These are phyloP conservation scores for Arthrinium phaeospermum DNA, from an alignment of 2,329 filamentous ascomycete genomes.

Conservation along the genomic window DNA sequence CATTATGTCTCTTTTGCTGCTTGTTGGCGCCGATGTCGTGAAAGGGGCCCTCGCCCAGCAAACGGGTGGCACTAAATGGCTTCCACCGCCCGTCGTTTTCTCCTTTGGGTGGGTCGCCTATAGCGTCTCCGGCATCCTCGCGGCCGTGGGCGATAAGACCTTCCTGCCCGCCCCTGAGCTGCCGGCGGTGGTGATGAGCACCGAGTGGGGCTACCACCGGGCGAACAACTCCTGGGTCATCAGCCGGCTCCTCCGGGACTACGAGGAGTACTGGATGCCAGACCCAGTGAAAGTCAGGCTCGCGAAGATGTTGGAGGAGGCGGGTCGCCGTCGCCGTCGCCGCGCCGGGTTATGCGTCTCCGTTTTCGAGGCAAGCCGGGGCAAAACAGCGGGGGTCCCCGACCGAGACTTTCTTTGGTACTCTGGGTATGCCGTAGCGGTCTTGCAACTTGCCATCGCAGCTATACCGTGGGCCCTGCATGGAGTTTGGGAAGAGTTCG, in stretches of 20 bases:
- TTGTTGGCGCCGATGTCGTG: conserved; percentile 27
- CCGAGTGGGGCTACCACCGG: not conserved
- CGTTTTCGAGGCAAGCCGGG: not conserved
- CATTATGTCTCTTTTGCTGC: conserved; percentile 28
- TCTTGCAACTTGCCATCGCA: not conserved
- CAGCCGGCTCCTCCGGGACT: not conserved
- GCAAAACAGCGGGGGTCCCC: not conserved
- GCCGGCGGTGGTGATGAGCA: not conserved
- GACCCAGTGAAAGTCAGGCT: not conserved
- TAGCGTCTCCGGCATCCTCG: not conserved
- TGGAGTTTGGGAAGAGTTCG: not conserved
- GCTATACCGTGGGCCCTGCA: not conserved
- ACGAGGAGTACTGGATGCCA: not conserved
- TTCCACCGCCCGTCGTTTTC: not conserved
- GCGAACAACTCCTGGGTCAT: not conserved
- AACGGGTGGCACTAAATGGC: not conserved
- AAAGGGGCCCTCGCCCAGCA: not conserved
- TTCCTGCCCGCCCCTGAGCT: not conserved
- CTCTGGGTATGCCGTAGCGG: not conserved
- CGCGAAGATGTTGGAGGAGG: not conserved
- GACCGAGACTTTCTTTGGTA: not conserved
- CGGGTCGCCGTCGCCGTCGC: not conserved
- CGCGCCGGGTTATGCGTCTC: not conserved
- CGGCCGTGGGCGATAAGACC: not conserved
- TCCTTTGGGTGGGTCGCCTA: conserved; percentile 10